Base-by-base conservation (phyloP, 441 rosid genomes). In the Viola pubescens region DNA sequence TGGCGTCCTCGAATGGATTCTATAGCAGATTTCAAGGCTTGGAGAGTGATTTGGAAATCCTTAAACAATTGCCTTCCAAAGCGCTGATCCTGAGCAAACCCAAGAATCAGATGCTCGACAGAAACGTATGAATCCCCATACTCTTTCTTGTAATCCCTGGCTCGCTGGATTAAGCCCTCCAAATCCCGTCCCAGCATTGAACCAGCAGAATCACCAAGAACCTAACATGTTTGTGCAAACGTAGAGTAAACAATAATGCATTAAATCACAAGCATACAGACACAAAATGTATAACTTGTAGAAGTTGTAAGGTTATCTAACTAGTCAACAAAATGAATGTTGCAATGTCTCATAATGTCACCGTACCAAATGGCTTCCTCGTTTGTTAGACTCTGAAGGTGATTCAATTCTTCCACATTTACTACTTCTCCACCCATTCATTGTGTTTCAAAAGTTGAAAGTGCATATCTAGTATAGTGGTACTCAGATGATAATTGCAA, bases 81-180 rank as follows among this genome's bases (percentile, higher is more conserved):
- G 46, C 99, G 83, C 66, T 78, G 81, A 75, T 94, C 99, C 43
- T 85, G 80, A 54, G 78, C 54, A 55, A 85, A 91, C 34, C 69
- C 96, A 69, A 94, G 97, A 79, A 94, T 94, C 78, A 94, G 73
- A 79, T 94, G 99, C 78, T 94, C 99, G 55, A 91, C 95, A 14
- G 99, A 91, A 58, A 91, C 82, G 76, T 83, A 91, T 12, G 97
- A 85, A 81, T 94, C 99, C 7, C 89, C 87, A 39, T 82, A 84
- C 42, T 91, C 95, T 72, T 83, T 94, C 86, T 94, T 94, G 76
- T 58, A 82, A 60, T 87, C 94, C 65, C 94, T 82, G 13, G 96
- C 97, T 45, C 88, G 82, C 67, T 81, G 86, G 57, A 94, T 77
- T 65, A 94, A 68, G 52, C 81, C 87, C 85, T 94, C 98, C 75